Evolutionary conservation across 1,139 yeast genomes (phyloP).

Genomic region (Saccharomycopsis crataegensis): DNA sequence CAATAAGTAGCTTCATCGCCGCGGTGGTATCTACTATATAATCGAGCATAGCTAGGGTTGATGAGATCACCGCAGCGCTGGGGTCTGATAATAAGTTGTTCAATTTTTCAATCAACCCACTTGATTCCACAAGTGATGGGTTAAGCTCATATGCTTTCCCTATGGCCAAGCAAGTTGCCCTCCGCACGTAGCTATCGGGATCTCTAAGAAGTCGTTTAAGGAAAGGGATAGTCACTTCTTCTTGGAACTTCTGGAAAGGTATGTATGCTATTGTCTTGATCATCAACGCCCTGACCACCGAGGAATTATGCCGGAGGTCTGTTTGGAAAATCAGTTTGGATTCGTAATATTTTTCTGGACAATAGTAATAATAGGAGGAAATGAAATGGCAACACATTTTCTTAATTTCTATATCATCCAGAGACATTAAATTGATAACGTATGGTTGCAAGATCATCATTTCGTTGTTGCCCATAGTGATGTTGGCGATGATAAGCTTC

Average conservation of each 20-base stretch:
- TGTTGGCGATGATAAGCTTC: constrained; percentile 73
- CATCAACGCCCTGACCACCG: constrained; percentile 45
- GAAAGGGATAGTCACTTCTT: constrained; percentile 37
- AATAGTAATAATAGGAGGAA: constrained; percentile 50
- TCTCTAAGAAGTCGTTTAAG: constrained; percentile 35
- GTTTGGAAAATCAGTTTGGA: constrained; percentile 31
- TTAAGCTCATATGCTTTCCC: constrained; percentile 61
- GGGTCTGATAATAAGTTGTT: constrained; percentile 51
- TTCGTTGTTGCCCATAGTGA: constrained; percentile 77
- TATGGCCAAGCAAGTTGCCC: constrained; percentile 63
- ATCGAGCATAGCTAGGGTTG: constrained; percentile 63
- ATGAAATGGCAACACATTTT: constrained; percentile 59
- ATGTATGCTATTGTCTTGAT: constrained; percentile 58
- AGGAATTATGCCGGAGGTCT: constrained; percentile 38
- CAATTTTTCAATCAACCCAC: constrained; percentile 44
- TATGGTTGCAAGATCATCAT: constrained; percentile 63
- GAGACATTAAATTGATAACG: constrained; percentile 50
- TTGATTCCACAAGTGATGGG: constrained; percentile 37
- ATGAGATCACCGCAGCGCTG: constrained; percentile 58
- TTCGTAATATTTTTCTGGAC: constrained; percentile 35
- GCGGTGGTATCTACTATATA: constrained; percentile 50
- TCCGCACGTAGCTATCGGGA: constrained; percentile 54
- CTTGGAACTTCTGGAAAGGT: constrained; percentile 42
- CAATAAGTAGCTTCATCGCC: constrained; percentile 21
- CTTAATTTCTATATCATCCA: constrained; percentile 66